These are phyloP conservation scores for Astrothelium subdiscretum DNA, from an alignment of 495 filamentous ascomycete genomes.

Conservation along the genomic window DNA sequence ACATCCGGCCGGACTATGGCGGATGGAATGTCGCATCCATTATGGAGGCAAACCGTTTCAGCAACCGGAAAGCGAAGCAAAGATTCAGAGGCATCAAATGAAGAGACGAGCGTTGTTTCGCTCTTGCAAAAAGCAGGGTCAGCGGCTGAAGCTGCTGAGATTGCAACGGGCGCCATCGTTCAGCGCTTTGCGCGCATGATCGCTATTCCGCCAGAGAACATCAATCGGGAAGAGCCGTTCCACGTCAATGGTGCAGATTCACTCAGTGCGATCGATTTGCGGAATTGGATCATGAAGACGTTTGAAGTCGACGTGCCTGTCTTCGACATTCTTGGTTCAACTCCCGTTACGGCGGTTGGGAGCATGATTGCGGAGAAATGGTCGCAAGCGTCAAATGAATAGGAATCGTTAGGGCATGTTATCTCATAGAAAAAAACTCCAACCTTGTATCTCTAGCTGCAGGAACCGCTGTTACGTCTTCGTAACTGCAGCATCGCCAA, in stretches of 20 bases:
- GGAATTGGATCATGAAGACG: constrained; percentile 4
- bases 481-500: too few relatives aligned
- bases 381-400: neutral
- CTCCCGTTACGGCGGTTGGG: neutral
- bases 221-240: neutral
- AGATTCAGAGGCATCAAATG: too few relatives aligned
- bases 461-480: too few relatives aligned
- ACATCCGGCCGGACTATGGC: neutral
- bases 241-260: constrained; percentile 3
- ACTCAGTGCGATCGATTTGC: constrained; percentile 1
- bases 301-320: constrained; percentile 2
- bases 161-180: neutral
- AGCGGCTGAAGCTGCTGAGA: neutral
- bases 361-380: neutral
- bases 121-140: neutral
- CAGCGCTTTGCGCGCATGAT: neutral
- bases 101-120: neutral
- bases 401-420: too few relatives aligned
- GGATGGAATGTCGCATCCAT: neutral
- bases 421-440: too few relatives aligned
- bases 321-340: constrained; percentile 3
- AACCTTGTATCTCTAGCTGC: too few relatives aligned
- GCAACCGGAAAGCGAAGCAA: too few relatives aligned
- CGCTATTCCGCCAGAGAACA: neutral
- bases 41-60: too few relatives aligned